A percentile compares a stretch with the other conserved stretches of the same genome.
Evolutionary conservation across 208 protist species (phyloP).

Genomic region (Leishmania mexicana): DNA sequence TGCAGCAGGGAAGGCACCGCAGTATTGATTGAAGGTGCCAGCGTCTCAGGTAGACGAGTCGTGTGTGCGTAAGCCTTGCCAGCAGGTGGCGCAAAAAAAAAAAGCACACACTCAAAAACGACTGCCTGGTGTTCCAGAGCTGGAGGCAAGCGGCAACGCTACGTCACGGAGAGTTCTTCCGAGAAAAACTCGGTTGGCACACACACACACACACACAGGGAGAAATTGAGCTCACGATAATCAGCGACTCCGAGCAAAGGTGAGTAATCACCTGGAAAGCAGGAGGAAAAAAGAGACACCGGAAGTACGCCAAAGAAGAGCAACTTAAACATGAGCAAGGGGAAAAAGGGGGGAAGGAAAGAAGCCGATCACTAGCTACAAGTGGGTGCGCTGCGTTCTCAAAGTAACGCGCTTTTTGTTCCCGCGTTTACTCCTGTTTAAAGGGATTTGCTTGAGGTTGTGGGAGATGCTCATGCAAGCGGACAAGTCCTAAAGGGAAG

Average conservation of each 20-base stretch:
- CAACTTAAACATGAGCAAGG: neutral
- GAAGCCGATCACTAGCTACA: neutral
- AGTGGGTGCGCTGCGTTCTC: neutral
- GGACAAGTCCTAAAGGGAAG: neutral
- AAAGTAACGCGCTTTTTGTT: neutral
- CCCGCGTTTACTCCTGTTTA: neutral
- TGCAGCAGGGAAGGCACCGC: neutral
- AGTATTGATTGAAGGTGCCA: neutral
- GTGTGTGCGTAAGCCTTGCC: neutral
- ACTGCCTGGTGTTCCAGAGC: neutral
- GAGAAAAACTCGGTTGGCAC: neutral
- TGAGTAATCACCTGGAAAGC: neutral
- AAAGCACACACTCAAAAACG: neutral
- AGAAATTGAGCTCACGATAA: neutral
- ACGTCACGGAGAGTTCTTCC: neutral
- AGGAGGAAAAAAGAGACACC: neutral
- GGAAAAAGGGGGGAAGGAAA: neutral
- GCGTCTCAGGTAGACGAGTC: neutral
- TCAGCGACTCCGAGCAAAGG: neutral
- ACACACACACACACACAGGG: neutral
- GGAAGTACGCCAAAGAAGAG: neutral
- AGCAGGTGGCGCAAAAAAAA: neutral
- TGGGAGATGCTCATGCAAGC: neutral
- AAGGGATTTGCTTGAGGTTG: neutral
- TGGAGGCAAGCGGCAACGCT: neutral